phyloP scores from a whole-genome alignment of 2,329 filamentous ascomycete species.

The Diaporthe citrichinensis region DNA sequence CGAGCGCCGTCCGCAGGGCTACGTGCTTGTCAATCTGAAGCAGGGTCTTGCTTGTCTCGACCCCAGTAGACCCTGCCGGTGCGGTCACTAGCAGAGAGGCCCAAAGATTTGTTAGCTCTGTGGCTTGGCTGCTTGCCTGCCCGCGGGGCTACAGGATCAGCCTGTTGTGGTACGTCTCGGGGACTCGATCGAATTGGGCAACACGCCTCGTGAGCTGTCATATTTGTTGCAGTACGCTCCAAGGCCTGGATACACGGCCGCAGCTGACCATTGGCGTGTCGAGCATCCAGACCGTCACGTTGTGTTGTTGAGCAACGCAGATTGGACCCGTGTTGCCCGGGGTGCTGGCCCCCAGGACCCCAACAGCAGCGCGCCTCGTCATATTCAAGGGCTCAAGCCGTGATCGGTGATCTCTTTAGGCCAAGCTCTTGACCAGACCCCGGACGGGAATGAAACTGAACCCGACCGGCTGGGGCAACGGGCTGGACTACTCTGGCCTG shows the following conservation, averaged over 20 bases:
- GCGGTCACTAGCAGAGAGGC: conserved; percentile 1
- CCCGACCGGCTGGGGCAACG: conserved; percentile 33
- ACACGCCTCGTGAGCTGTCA: conserved; percentile 27
- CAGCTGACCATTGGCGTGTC: conserved; percentile 19
- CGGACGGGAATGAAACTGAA: conserved; percentile 22
- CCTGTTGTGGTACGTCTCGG: conserved; percentile 4
- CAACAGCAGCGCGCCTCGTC: conserved; percentile 1
- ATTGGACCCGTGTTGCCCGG: conserved; percentile 1
- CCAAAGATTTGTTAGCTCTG: conserved; percentile 11
- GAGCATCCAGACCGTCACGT: conserved; percentile 17
- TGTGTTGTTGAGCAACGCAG: conserved; percentile 25
- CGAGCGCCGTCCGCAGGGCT: conserved; percentile 5
- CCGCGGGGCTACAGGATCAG: conserved; percentile 3
- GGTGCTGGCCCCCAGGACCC: not conserved
- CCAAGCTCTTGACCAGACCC: conserved; percentile 30
- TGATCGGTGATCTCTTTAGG: conserved; percentile 32
- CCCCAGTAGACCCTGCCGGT: not conserved
- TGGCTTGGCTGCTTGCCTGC: conserved; percentile 27
- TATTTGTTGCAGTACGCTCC: not conserved
- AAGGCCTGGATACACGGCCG: not conserved
- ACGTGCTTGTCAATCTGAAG: not conserved
- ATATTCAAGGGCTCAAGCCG: conserved; percentile 1
- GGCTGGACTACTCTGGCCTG: conserved; percentile 13
- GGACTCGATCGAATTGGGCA: conserved; percentile 25
- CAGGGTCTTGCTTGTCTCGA: conserved; percentile 36